phyloP scores from a whole-genome alignment of 176 grass and related monocot genomes.

The Leersia perrieri region DNA sequence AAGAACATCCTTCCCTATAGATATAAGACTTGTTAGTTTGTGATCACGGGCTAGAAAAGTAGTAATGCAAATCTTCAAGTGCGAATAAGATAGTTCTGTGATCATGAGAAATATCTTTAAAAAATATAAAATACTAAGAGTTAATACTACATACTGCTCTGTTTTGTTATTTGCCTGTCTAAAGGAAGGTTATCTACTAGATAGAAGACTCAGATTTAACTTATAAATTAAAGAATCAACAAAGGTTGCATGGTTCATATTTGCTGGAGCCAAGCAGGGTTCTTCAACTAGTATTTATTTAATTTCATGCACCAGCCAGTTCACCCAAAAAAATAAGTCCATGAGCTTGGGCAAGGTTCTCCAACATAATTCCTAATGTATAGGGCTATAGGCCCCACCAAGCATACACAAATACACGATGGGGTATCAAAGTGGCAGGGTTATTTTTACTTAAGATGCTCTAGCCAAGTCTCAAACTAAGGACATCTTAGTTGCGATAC shows the following conservation, averaged over 20 bases:
- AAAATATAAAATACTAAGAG: neutral
- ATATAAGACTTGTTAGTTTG: constrained; percentile 18
- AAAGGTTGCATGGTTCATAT: neutral
- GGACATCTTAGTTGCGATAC: neutral
- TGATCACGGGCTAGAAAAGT: neutral
- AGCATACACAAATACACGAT: neutral
- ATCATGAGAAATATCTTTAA: neutral
- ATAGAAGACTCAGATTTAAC: neutral
- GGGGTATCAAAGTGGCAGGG: neutral
- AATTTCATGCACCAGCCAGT: neutral
- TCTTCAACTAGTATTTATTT: neutral
- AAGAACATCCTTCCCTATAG: constrained; percentile 92
- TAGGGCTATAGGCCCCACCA: neutral
- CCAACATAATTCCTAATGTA: neutral
- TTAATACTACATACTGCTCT: neutral
- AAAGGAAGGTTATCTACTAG: neutral
- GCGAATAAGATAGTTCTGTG: neutral
- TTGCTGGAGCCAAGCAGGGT: neutral
- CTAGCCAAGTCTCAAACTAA: neutral
- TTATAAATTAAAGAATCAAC: neutral
- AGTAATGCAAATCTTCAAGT: neutral
- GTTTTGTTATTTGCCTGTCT: neutral
- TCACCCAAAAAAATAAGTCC: neutral
- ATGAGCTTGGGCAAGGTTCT: neutral
- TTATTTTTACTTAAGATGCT: neutral